Evolutionary conservation across 2,329 filamentous ascomycete species (phyloP).

Genomic region (Sphaerostilbella broomeana): DNA sequence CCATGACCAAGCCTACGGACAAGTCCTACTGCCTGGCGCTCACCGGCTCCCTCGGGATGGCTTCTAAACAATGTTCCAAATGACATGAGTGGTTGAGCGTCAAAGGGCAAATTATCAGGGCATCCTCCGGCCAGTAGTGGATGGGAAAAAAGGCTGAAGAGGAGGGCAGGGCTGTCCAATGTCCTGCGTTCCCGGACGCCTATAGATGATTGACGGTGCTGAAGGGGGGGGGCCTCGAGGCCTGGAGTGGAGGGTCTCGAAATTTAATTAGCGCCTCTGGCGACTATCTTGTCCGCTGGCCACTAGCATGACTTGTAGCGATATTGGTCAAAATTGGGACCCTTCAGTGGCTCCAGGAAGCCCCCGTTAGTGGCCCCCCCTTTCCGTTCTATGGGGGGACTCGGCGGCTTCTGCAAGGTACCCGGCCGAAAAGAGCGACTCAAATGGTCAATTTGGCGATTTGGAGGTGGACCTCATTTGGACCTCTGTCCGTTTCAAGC

Average conservation of each 20-base stretch:
- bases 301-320: no score
- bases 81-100: constrained; percentile 1
- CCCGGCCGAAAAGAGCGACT: constrained; percentile 9
- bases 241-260: constrained; percentile 2
- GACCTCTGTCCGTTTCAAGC: constrained; percentile 6
- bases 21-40: no score
- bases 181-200: neutral
- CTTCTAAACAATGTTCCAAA: constrained; percentile 3
- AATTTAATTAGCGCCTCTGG: constrained; percentile 10
- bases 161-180: constrained; percentile 5
- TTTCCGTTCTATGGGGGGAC: constrained; percentile 1
- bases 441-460: constrained; percentile 7
- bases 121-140: no score
- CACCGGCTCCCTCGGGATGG: no score
- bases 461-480: constrained; percentile 14
- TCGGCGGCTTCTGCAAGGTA: constrained; percentile 9
- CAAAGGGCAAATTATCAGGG: constrained; percentile 4
- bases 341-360: neutral
- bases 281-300: constrained; percentile 2
- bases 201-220: no score
- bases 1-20: no score
- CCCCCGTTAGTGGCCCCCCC: constrained; percentile 3
- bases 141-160: constrained; percentile 7
- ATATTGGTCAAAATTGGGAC: no score
- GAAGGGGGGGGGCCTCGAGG: neutral